These are phyloP conservation scores for Nemania sp. DNA, from an alignment of 2,329 filamentous ascomycete genomes.

Conservation along the genomic window DNA sequence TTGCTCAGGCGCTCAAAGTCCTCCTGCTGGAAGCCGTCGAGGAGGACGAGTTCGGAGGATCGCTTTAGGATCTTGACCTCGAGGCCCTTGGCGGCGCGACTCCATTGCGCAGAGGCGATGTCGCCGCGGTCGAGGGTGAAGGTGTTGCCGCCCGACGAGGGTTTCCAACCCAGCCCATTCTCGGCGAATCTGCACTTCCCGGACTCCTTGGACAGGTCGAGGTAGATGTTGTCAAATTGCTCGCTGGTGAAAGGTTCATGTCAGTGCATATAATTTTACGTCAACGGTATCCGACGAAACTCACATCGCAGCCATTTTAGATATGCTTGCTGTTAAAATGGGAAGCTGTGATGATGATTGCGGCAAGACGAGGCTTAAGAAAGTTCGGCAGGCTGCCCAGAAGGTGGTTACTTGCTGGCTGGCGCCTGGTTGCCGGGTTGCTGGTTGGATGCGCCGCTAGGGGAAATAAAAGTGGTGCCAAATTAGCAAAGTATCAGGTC, in stretches of 20 bases:
- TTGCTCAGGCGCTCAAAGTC: constrained; percentile 92
- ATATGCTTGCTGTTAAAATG: constrained; percentile 13
- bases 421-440: not conserved
- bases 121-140: constrained; percentile 92
- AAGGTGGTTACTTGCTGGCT: too few relatives aligned
- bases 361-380: constrained; percentile 8
- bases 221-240: constrained; percentile 96
- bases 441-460: constrained; percentile 14
- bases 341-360: constrained; percentile 21
- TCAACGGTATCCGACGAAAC: constrained; percentile 18
- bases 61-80: constrained; percentile 93
- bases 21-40: constrained; percentile 95
- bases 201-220: constrained; percentile 91
- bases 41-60: constrained; percentile 86
- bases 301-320: constrained; percentile 49
- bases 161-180: constrained; percentile 95
- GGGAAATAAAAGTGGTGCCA: constrained; percentile 23
- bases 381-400: not conserved
- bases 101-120: constrained; percentile 92
- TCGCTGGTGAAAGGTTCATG: constrained; percentile 65
- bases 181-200: constrained; percentile 97
- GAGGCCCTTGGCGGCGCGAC: constrained; percentile 88
- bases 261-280: constrained; percentile 29
- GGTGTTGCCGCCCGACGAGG: constrained; percentile 85
- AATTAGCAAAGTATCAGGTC: constrained; percentile 28